Percentiles rank a stretch among this genome's conserved stretches.
Evolutionary conservation across 495 filamentous ascomycete genomes (phyloP).

Genomic region (Lasiosphaeris hirsuta): DNA sequence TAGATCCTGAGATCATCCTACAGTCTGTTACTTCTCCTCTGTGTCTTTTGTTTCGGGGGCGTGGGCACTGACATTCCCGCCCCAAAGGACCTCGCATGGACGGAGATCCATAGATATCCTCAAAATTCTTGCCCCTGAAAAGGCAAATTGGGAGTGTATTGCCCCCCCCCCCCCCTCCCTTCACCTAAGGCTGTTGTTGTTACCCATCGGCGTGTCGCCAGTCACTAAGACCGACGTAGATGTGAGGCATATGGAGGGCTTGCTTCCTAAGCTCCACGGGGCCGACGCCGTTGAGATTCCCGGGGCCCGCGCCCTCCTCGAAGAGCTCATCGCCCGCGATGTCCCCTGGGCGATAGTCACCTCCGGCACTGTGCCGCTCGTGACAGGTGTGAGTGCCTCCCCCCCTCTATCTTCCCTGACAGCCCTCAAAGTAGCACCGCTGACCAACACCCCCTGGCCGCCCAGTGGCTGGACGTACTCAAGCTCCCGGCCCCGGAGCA

Average conservation of each 20-base stretch:
- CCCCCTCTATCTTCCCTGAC: background rate
- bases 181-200: background rate
- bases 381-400: constrained; percentile 54
- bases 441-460: too few species aligned
- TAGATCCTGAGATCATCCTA: constrained; percentile 77
- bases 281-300: constrained; percentile 78
- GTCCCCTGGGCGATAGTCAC: constrained; percentile 92
- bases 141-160: constrained; percentile 87
- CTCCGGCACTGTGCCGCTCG: constrained; percentile 75
- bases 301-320: constrained; percentile 51
- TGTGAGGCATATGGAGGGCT: constrained; percentile 71
- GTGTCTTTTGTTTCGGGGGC: background rate
- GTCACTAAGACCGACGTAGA: constrained; percentile 49
- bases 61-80: background rate
- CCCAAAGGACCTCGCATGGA: constrained; percentile 71
- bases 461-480: constrained; percentile 71
- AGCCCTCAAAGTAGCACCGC: background rate
- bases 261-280: constrained; percentile 72
- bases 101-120: constrained; percentile 80
- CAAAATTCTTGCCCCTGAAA: constrained; percentile 66
- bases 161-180: constrained; percentile 31
- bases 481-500: constrained; percentile 67
- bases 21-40: constrained; percentile 33
- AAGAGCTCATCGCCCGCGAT: constrained; percentile 37
- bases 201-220: background rate